These are phyloP conservation scores for Pseudozyma hubeiensis DNA, from an alignment of 1,284 basidiomycete genomes.

Conservation along the genomic window DNA sequence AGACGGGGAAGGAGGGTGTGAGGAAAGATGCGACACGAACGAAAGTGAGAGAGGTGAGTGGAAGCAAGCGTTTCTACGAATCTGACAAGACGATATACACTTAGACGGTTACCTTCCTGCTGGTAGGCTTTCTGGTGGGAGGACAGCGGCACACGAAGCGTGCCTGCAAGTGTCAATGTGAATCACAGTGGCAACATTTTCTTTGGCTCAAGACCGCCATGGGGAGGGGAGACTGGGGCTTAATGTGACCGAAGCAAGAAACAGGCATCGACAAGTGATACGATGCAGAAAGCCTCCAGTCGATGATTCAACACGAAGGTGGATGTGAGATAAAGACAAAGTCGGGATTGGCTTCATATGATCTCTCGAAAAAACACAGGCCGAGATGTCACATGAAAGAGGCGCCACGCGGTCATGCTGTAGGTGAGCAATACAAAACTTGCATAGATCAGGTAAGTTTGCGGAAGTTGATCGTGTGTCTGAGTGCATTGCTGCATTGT, in stretches of 20 bases:
- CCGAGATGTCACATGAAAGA: conserved; percentile 3
- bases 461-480: neutral
- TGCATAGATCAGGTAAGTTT: neutral
- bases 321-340: conserved; percentile 1
- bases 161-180: neutral
- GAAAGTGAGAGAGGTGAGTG: too few relatives aligned
- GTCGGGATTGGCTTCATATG: conserved; percentile 9
- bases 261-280: neutral
- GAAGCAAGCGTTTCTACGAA: too few relatives aligned
- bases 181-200: neutral
- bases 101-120: too few relatives aligned
- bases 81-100: too few relatives aligned
- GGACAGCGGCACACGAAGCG: neutral
- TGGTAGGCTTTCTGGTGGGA: too few relatives aligned
- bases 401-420: neutral
- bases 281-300: neutral
- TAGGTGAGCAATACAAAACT: neutral
- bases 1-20: neutral
- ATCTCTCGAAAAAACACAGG: conserved; percentile 2
- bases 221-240: neutral
- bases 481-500: neutral
- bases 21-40: too few relatives aligned
- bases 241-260: conserved; percentile 23
- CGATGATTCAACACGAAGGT: neutral
- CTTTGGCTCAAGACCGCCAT: neutral